Evolutionary conservation across 2,329 filamentous ascomycete genomes (phyloP).

Genomic region (Beauveria sp.): DNA sequence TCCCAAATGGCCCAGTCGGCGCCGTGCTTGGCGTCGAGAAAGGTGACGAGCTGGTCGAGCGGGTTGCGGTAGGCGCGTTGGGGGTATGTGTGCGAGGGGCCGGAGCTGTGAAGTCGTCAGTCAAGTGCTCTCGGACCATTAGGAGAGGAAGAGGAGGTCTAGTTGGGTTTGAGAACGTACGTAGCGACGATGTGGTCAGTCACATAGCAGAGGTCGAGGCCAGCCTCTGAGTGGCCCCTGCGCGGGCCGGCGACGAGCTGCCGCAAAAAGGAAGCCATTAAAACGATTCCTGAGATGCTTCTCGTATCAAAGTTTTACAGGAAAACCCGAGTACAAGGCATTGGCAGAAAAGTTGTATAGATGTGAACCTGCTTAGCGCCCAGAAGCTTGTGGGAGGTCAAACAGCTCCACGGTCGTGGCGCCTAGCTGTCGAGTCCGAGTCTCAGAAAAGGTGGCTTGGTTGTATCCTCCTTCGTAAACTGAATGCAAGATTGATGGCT

Average conservation of each 20-base stretch:
- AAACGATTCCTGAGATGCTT: background rate
- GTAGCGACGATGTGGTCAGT: slow-evolving; percentile 68
- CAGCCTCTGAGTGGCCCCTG: slow-evolving; percentile 74
- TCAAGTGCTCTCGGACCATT: background rate
- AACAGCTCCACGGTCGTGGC: too few species aligned
- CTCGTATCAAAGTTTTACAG: background rate
- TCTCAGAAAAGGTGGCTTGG: too few species aligned
- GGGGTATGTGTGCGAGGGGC: slow-evolving; percentile 82
- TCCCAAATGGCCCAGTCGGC: slow-evolving; percentile 94
- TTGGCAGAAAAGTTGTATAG: background rate
- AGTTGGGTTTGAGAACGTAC: slow-evolving; percentile 28
- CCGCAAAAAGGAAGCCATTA: slow-evolving; percentile 70
- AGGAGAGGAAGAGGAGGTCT: background rate
- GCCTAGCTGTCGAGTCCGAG: too few species aligned
- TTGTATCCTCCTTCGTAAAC: too few species aligned
- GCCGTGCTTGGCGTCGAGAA: slow-evolving; percentile 78
- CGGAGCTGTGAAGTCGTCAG: slow-evolving; percentile 54
- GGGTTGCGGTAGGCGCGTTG: slow-evolving; percentile 92
- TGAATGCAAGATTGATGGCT: too few species aligned
- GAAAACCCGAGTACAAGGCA: background rate
- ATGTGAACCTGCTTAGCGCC: background rate
- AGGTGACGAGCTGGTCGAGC: slow-evolving; percentile 76
- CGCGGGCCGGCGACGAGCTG: slow-evolving; percentile 88
- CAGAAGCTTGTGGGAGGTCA: background rate
- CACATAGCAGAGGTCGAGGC: slow-evolving; percentile 92